Percentiles rank a stretch among this genome's conserved stretches.
These are phyloP conservation scores for Botrytis sinoallii DNA, from an alignment of 2,329 filamentous ascomycete species.

Conservation along the genomic window DNA sequence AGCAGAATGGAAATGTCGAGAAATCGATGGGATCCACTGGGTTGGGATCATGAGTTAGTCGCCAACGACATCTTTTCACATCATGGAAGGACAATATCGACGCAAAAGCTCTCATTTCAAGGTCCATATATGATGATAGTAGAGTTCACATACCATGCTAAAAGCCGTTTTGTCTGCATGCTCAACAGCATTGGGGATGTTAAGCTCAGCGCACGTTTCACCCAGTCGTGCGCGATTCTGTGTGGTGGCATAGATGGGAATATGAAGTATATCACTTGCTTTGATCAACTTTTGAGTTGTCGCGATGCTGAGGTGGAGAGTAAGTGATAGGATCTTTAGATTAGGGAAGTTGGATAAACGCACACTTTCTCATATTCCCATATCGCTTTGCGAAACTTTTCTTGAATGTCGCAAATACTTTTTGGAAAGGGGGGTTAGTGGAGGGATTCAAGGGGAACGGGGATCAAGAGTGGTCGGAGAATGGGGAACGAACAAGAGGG, in stretches of 20 bases:
- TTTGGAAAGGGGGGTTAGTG: conserved; percentile 4
- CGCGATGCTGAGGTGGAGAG: conserved; percentile 50
- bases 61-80: background rate
- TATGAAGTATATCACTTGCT: conserved; percentile 61
- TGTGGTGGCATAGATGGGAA: conserved; percentile 83
- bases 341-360: conserved; percentile 26
- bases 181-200: conserved; percentile 48
- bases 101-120: background rate
- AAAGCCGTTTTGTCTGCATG: conserved; percentile 85
- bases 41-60: background rate
- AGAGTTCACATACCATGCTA: conserved; percentile 58
- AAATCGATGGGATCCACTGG: conserved; percentile 62
- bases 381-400: conserved; percentile 83
- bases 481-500: conserved; percentile 6
- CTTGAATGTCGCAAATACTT: conserved; percentile 92
- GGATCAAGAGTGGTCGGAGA: background rate
- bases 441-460: background rate
- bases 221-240: conserved; percentile 79
- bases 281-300: conserved; percentile 67
- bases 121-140: background rate
- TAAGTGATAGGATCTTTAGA: background rate
- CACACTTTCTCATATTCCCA: conserved; percentile 82
- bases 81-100: background rate
- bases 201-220: conserved; percentile 71
- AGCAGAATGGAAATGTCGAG: conserved; percentile 39